Percentiles rank a stretch among this genome's conserved stretches.
phyloP scores from a whole-genome alignment of 768 basidiomycete species.

The Tulasnella sp. region DNA sequence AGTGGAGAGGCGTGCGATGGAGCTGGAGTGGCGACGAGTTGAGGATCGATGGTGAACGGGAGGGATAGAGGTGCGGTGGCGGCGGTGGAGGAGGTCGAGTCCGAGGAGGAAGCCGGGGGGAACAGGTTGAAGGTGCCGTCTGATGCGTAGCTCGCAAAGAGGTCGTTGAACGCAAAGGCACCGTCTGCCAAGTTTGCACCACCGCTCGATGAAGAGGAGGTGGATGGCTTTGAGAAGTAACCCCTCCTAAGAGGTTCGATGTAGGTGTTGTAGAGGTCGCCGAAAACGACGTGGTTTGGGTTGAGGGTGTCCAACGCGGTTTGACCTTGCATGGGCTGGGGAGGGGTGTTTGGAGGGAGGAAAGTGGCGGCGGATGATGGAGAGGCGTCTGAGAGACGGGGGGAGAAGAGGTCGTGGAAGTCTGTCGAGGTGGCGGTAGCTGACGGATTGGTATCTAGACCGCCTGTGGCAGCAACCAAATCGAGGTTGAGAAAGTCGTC shows the following conservation, averaged over 20 bases:
- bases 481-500: conserved; percentile 30
- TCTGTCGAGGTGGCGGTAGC: background rate
- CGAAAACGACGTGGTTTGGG: conserved; percentile 19
- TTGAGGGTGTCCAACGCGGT: conserved; percentile 21
- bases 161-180: conserved; percentile 40
- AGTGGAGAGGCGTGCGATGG: conserved; percentile 9
- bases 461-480: conserved; percentile 4
- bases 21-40: conserved; percentile 63
- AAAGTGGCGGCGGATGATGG: conserved; percentile 34
- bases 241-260: conserved; percentile 18
- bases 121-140: background rate
- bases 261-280: conserved; percentile 19
- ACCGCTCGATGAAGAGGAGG: background rate
- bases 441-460: background rate
- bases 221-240: background rate
- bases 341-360: conserved; percentile 39
- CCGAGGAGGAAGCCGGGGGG: conserved; percentile 24
- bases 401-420: conserved; percentile 32
- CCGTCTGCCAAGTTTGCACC: conserved; percentile 21
- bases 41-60: conserved; percentile 61
- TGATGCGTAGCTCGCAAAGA: conserved; percentile 11
- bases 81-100: conserved; percentile 2
- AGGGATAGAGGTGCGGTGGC: background rate
- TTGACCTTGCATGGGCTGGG: conserved; percentile 5
- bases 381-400: conserved; percentile 45